Percentiles rank a stretch among this genome's conserved stretches.
phyloP scores from a whole-genome alignment of 169 alveolate genomes.

The Plasmodium ovale region DNA sequence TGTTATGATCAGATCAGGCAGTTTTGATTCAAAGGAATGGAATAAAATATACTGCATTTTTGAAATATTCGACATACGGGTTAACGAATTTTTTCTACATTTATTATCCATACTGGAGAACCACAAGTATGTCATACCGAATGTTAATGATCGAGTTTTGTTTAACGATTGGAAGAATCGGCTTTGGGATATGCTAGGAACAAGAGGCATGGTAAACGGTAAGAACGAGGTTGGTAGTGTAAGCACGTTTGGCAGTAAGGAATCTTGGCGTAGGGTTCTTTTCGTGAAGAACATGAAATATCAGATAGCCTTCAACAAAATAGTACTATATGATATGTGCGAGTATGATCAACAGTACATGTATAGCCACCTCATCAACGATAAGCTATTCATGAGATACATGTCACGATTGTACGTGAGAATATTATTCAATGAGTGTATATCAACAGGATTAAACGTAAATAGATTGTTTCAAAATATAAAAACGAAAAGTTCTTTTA shows the following conservation, averaged over 20 bases:
- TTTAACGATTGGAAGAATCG: constrained; percentile 18
- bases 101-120: constrained; percentile 12
- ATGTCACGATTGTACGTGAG: constrained; percentile 18
- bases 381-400: constrained; percentile 4
- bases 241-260: neutral
- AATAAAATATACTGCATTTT: constrained; percentile 35
- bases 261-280: neutral
- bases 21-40: constrained; percentile 73
- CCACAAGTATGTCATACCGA: constrained; percentile 5
- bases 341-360: constrained; percentile 3
- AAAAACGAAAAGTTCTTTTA: constrained; percentile 32
- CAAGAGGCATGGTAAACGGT: neutral
- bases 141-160: neutral
- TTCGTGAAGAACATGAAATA: constrained; percentile 29
- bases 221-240: neutral
- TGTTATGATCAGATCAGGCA: constrained; percentile 65
- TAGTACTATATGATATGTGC: constrained; percentile 25
- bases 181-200: constrained; percentile 1
- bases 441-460: constrained; percentile 50
- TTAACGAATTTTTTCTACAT: constrained; percentile 12
- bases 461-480: constrained; percentile 41
- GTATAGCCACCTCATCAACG: constrained; percentile 8
- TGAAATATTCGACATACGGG: constrained; percentile 28
- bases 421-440: constrained; percentile 62
- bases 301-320: constrained; percentile 14